phyloP scores from a whole-genome alignment of 1,284 basidiomycete genomes.

The Rhodotorula sp. region DNA sequence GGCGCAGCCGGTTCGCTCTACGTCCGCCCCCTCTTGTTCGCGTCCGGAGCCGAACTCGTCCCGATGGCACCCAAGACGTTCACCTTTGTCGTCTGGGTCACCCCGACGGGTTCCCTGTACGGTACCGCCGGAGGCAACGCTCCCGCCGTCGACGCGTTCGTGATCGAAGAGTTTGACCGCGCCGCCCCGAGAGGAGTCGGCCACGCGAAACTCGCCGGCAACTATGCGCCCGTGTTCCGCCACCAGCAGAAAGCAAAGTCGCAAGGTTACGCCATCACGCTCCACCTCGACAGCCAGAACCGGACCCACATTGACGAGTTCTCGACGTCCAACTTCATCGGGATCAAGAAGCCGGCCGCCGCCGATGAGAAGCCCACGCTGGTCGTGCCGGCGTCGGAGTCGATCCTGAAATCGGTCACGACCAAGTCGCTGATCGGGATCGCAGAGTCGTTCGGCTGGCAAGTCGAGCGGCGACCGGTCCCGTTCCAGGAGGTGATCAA shows the following conservation, averaged over 20 bases:
- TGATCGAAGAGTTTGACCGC: conserved; percentile 49
- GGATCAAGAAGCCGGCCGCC: conserved; percentile 36
- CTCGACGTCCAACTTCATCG: conserved; percentile 49
- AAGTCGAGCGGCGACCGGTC: conserved; percentile 47
- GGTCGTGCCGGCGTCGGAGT: conserved; percentile 39
- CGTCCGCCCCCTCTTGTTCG: conserved; percentile 21
- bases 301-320: conserved; percentile 48
- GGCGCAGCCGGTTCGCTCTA: conserved; percentile 34
- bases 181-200: conserved; percentile 47
- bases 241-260: conserved; percentile 47
- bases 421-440: conserved; percentile 43
- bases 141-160: conserved; percentile 48
- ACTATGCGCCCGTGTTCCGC: conserved; percentile 48
- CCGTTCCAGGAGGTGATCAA: conserved; percentile 44
- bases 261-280: conserved; percentile 49
- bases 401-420: conserved; percentile 44
- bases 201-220: conserved; percentile 46
- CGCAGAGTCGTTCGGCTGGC: conserved; percentile 48
- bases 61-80: conserved; percentile 47
- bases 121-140: conserved; percentile 44
- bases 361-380: conserved; percentile 32
- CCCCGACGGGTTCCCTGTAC: conserved; percentile 49
- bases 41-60: conserved; percentile 44
- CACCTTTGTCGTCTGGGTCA: conserved; percentile 49
- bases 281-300: conserved; percentile 46